A percentile compares a stretch with the other conserved stretches of the same genome.
Evolutionary conservation across 2,329 filamentous ascomycete genomes (phyloP).

Genomic region (Beauveria medogensis): DNA sequence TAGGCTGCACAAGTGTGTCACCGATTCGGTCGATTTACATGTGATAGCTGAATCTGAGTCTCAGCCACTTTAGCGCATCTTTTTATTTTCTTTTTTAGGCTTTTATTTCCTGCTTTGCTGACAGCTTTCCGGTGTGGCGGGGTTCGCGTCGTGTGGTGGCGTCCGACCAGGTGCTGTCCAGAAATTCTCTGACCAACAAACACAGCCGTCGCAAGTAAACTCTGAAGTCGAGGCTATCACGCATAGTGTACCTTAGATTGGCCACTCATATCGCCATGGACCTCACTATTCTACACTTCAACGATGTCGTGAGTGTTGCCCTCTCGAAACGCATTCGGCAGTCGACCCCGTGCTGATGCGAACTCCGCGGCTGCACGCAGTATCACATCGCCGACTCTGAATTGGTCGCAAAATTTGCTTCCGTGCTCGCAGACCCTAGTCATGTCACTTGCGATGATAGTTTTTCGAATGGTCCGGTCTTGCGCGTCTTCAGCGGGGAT

Average conservation of each 20-base stretch:
- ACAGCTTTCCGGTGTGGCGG: background rate
- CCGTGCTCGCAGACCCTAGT: background rate
- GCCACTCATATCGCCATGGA: background rate
- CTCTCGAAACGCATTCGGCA: background rate
- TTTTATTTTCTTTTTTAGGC: too few relatives aligned
- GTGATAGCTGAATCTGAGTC: too few relatives aligned
- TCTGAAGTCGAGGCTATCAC: too few relatives aligned
- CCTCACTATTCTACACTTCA: slow-evolving; percentile 11
- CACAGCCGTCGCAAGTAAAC: background rate
- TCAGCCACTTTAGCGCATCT: too few relatives aligned
- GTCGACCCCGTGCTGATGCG: background rate
- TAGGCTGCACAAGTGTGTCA: background rate
- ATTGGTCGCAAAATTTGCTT: slow-evolving; percentile 10
- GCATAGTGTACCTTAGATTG: too few relatives aligned
- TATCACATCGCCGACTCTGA: slow-evolving; percentile 12
- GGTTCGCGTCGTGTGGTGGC: background rate
- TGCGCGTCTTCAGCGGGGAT: slow-evolving; percentile 14
- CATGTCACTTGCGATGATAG: background rate
- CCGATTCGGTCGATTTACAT: background rate
- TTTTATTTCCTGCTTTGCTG: background rate
- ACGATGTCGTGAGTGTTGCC: slow-evolving; percentile 10
- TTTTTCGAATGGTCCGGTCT: background rate
- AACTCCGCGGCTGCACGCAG: background rate
- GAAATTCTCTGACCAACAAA: background rate
- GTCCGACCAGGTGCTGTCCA: background rate